Percentiles rank a stretch among this genome's conserved stretches.
These are phyloP conservation scores for Aspergillus eucalypticola DNA, from an alignment of 2,329 filamentous ascomycete genomes.

Conservation along the genomic window DNA sequence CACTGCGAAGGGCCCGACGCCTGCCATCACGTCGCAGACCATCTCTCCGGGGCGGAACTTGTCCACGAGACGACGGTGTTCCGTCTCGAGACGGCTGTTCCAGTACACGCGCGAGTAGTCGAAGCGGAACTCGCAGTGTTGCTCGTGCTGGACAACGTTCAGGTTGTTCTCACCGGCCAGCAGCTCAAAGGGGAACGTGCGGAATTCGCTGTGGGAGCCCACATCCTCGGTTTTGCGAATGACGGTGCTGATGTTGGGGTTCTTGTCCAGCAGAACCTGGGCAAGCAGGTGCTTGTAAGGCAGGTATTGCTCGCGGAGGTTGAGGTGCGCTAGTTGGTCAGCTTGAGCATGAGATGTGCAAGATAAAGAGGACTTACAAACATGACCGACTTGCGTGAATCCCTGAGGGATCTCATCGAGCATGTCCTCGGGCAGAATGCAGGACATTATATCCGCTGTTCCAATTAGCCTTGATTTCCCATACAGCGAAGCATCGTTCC, in stretches of 20 bases:
- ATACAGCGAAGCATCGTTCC: not conserved
- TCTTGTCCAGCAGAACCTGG: constrained; percentile 86
- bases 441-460: constrained; percentile 75
- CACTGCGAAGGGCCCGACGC: constrained; percentile 91
- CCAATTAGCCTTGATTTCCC: constrained; percentile 7
- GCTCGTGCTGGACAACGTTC: constrained; percentile 79
- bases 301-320: constrained; percentile 78
- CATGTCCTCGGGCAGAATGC: constrained; percentile 76
- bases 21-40: constrained; percentile 95
- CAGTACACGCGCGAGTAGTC: constrained; percentile 98
- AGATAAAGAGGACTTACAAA: constrained; percentile 56
- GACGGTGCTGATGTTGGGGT: constrained; percentile 75
- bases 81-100: constrained; percentile 88
- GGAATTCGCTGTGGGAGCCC: constrained; percentile 78
- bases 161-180: constrained; percentile 79
- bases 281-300: constrained; percentile 87
- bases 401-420: constrained; percentile 80
- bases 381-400: constrained; percentile 86
- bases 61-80: constrained; percentile 77
- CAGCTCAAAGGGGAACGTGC: constrained; percentile 91
- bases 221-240: constrained; percentile 96
- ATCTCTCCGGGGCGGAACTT: constrained; percentile 82
- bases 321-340: constrained; percentile 70
- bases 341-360: constrained; percentile 3
- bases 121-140: constrained; percentile 83